phyloP scores from a whole-genome alignment of 2,329 filamentous ascomycete genomes.

The Nannizziopsis barbatae region DNA sequence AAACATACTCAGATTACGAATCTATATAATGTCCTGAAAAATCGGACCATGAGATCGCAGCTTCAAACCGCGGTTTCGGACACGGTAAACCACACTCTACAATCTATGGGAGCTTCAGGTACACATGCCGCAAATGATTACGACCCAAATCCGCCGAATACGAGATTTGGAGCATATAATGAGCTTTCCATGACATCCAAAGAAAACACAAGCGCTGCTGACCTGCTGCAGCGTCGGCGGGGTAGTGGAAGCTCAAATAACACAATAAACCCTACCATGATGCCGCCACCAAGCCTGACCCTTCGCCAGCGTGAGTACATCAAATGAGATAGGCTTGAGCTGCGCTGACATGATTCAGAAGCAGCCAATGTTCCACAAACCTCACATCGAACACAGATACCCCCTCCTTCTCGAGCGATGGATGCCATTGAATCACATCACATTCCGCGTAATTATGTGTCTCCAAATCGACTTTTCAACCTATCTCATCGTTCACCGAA shows the following conservation, averaged over 20 bases:
- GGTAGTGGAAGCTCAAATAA: conserved; percentile 29
- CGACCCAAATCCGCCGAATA: conserved; percentile 17
- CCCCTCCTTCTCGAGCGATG: conserved; percentile 5
- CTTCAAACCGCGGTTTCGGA: conserved; percentile 47
- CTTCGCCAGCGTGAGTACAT: conserved; percentile 20
- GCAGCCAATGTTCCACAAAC: conserved; percentile 12
- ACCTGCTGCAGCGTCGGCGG: conserved; percentile 23
- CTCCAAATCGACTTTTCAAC: conserved; percentile 8
- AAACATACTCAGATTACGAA: conserved; percentile 58
- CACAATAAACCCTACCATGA: conserved; percentile 18
- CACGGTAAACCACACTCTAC: conserved; percentile 38
- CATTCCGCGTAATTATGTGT: conserved; percentile 4
- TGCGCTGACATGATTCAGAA: conserved; percentile 1
- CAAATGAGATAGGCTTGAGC: background rate
- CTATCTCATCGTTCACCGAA: conserved; percentile 8
- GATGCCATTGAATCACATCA: background rate
- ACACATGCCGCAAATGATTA: conserved; percentile 14
- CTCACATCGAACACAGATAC: conserved; percentile 15
- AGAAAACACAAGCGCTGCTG: background rate
- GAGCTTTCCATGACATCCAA: conserved; percentile 12
- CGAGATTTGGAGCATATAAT: conserved; percentile 18
- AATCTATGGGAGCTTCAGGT: conserved; percentile 23
- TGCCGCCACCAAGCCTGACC: conserved; percentile 24
- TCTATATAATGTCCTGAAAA: conserved; percentile 47
- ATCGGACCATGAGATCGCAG: conserved; percentile 43